These are phyloP conservation scores for Phytophthora tubulina DNA, from an alignment of 352 stramenopile genomes.

Conservation along the genomic window DNA sequence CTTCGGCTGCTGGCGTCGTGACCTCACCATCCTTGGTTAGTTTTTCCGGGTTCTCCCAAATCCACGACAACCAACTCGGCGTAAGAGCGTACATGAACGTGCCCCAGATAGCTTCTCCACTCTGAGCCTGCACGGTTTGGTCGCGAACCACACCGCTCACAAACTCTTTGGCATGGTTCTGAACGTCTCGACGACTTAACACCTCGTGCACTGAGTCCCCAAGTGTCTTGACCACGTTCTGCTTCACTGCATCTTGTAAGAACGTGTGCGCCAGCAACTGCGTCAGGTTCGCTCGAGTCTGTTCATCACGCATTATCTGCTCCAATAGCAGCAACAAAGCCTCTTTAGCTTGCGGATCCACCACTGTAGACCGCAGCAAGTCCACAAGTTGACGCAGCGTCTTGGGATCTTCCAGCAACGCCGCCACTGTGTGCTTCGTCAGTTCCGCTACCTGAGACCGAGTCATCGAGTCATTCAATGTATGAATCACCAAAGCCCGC, in stretches of 20 bases:
- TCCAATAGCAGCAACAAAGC: slow-evolving; percentile 67
- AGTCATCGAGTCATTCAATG: slow-evolving; percentile 69
- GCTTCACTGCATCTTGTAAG: slow-evolving; percentile 72
- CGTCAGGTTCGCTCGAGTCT: slow-evolving; percentile 62
- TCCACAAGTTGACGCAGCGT: slow-evolving; percentile 69
- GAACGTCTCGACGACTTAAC: slow-evolving; percentile 76
- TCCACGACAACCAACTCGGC: slow-evolving; percentile 79
- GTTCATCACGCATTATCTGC: slow-evolving; percentile 69
- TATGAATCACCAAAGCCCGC: slow-evolving; percentile 59
- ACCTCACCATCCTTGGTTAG: slow-evolving; percentile 18
- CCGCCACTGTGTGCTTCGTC: slow-evolving; percentile 53
- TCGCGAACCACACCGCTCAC: slow-evolving; percentile 82
- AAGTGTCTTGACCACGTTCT: slow-evolving; percentile 63
- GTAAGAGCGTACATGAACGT: slow-evolving; percentile 86
- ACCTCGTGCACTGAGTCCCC: slow-evolving; percentile 80
- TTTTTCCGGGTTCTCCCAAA: slow-evolving; percentile 57
- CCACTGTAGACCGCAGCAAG: slow-evolving; percentile 56
- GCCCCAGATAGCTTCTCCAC: slow-evolving; percentile 82
- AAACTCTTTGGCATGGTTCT: slow-evolving; percentile 88
- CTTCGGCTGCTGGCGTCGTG: slow-evolving; percentile 32
- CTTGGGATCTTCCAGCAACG: slow-evolving; percentile 63
- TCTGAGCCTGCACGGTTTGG: slow-evolving; percentile 82
- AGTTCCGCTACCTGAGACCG: slow-evolving; percentile 60
- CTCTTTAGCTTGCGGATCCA: slow-evolving; percentile 60
- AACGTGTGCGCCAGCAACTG: slow-evolving; percentile 76